Evolutionary conservation across 1,139 yeast species (phyloP), one percentile per base, ranked within the genome.

Genomic region (Yamadazyma kanchanaburiensis): DNA sequence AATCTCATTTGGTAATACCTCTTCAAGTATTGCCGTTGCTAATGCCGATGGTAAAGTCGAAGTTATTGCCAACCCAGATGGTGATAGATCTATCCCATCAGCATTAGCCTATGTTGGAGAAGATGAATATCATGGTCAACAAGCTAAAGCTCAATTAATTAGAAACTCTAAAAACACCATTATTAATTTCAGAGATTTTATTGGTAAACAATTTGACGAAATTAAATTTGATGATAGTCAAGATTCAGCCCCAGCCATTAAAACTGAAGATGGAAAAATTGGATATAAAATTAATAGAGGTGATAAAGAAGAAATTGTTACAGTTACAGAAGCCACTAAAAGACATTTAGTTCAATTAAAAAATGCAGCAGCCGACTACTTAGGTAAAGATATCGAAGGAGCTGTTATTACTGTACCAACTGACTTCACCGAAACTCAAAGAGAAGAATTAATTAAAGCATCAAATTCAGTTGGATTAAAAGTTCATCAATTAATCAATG

Each of bases 51-150:
- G 95, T 37, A 86, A 84, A 59, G 94, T 88, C 39, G 96, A 91
- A 54, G 95, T 91, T 43, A 91, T 91, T 59, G 98, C 98, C 48
- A 91, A 91, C 76, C 96, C 94, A 48, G 98, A 91, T 55, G 99
- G 99, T 59, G 98, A 94, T 64, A 88, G 98, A 68, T 76, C 94
- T 39, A 91, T 91, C 55, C 96, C 97, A 41, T 84, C 97, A 15
- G 85, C 85, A 34, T 72, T 91, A 42, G 81, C 97, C 11, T 91
- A 89, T 58, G 88, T 88, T 39, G 96, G 94, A 41, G 81, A 75
- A 33, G 97, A 91, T 58, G 98, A 91, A 67, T 91, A 86, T 66
- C 96, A 91, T 57, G 99, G 99, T 39, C 83, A 87, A 42, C 97
- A 94, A 69, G 98, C 98, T 39, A 68, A 81, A 51, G 86, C 88